Conservation (phyloP, 2,329 filamentous ascomycete genomes). For the Fusarium musae region DNA sequence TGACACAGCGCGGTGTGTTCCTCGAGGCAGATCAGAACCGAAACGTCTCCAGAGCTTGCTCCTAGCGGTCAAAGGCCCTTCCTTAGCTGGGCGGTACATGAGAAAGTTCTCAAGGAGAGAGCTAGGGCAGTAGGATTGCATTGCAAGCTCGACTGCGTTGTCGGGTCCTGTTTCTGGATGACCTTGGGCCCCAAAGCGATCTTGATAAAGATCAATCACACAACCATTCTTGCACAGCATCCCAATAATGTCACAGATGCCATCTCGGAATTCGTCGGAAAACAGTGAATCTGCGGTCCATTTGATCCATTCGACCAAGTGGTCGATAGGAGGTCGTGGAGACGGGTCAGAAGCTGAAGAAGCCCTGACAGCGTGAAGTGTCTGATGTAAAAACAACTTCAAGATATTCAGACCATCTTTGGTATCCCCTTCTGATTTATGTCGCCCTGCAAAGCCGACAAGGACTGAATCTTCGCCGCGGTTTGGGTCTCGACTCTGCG, state of each 20-base stretch:
- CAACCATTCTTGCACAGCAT: not conserved
- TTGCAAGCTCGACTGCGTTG: constrained; percentile 20
- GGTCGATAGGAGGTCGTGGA: not conserved
- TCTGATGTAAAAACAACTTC: not conserved
- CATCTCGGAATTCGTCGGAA: not conserved
- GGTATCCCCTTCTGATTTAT: not conserved
- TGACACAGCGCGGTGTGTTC: not conserved
- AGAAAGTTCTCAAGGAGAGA: constrained; percentile 6
- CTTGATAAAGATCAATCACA: constrained; percentile 20
- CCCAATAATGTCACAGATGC: not conserved
- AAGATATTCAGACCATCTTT: not conserved
- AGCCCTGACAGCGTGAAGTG: not conserved
- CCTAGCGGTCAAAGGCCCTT: not conserved
- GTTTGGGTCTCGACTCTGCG: not conserved
- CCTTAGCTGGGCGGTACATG: not conserved
- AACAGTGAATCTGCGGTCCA: not conserved
- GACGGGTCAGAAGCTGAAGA: not conserved
- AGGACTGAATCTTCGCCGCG: not conserved
- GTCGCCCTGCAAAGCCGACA: not conserved
- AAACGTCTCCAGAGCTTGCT: not conserved
- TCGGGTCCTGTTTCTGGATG: not conserved
- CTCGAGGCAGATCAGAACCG: not conserved
- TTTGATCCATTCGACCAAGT: not conserved
- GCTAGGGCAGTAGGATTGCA: not conserved
- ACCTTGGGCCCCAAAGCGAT: not conserved